Base-by-base conservation (phyloP, 352 stramenopile genomes). In the Thraustochytrium striatum region DNA sequence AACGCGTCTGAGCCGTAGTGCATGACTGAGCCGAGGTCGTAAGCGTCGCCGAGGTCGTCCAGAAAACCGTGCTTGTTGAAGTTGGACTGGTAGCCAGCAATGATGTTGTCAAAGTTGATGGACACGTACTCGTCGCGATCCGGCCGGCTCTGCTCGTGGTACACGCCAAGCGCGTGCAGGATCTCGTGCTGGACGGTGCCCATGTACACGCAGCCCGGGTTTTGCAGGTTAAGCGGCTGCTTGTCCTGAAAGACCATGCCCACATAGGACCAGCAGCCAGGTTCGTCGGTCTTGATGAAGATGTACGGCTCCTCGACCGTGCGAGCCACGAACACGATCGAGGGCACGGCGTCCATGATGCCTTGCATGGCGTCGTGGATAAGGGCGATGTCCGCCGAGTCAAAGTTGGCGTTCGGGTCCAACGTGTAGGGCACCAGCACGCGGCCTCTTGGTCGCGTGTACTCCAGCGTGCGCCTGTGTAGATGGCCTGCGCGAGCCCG, bases 21-120 rank as follows among this genome's bases (percentile, higher is more conserved):
- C 83, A 86, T 85, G 11, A 85, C 75, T 41, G 65, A 82, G 3
- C 47, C 57, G 25, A 73, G 82, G 61, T 86, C 83, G 61, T 86
- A 86, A 3, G 38, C 69, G 55, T 57, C 81, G 11, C 82, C 82
- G n/a, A 84, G 32, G 21, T 61, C 79, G 69, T 85, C 78, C 19
- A 83, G 39, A 11, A 57, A 16, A 16, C 38, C 50, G 11, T 16
- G 33, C 30, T 84, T 85, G 3, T 50, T 25, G 57, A 85, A 85
- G 52, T 83, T 82, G 30, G 11, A 5, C 3, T 30, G 7, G 32
- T 30, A 39, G 9, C 38, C 72, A 44, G 5, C 7, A 19, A 25
- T 7, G 44, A 81, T 81, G 57, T 58, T 72, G n/a, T 81, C 75
- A 35, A 52, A 47, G 25, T 25, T 44, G 32, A 84, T 72, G 16